These are phyloP conservation scores for Ramichloridium luteum DNA, from an alignment of 2,329 filamentous ascomycete genomes.

Conservation along the genomic window DNA sequence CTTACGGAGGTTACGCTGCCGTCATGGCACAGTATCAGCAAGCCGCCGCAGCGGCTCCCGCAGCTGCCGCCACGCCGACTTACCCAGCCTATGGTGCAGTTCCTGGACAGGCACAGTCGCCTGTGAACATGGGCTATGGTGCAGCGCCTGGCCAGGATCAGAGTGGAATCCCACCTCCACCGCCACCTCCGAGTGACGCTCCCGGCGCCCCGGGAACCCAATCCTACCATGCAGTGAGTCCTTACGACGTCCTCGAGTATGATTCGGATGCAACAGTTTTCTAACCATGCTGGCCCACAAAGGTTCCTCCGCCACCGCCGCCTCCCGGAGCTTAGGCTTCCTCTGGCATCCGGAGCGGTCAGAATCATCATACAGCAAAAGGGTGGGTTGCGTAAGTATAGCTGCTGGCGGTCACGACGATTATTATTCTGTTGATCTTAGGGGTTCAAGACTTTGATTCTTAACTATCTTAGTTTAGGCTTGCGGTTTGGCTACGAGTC, in stretches of 20 bases:
- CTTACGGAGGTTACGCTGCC: conserved; percentile 61
- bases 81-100: neutral
- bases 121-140: neutral
- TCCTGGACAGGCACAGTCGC: neutral
- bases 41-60: conserved; percentile 1
- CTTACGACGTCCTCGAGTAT: neutral
- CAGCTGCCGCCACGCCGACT: neutral
- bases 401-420: too few species aligned
- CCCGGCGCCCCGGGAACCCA: too few species aligned
- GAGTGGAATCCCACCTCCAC: neutral
- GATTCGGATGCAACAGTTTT: neutral
- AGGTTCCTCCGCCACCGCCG: neutral
- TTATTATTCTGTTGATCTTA: too few species aligned
- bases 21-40: conserved; percentile 16
- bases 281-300: conserved; percentile 1
- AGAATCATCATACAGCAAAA: too few species aligned
- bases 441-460: too few species aligned
- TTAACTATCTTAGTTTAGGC: too few species aligned
- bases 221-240: neutral
- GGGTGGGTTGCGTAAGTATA: too few species aligned
- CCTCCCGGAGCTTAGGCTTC: conserved; percentile 2
- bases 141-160: neutral
- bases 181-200: neutral
- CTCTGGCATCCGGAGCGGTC: too few species aligned
- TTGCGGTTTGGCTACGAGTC: too few species aligned